Evolutionary conservation across 352 stramenopile genomes (phyloP).

Genomic region (Aphanomyces stellatus): DNA sequence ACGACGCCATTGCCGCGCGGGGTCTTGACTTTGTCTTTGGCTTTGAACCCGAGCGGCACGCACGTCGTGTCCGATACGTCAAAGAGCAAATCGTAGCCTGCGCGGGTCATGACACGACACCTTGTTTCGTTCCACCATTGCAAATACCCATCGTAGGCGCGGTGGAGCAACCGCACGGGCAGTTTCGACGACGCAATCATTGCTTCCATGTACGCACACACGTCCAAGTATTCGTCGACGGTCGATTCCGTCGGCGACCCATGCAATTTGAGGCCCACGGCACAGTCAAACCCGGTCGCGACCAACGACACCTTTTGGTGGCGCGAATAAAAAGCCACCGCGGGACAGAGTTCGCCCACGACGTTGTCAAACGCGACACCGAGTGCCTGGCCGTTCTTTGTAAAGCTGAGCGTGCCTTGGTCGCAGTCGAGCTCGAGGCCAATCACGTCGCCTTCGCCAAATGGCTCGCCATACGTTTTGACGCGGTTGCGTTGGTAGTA

Average conservation of each 20-base stretch:
- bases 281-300: slow-evolving; percentile 14
- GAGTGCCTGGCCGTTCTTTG: slow-evolving; percentile 81
- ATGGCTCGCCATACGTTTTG: slow-evolving; percentile 80
- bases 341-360: slow-evolving; percentile 82
- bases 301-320: slow-evolving; percentile 72
- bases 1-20: slow-evolving; percentile 63
- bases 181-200: slow-evolving; percentile 30
- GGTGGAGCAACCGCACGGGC: slow-evolving; percentile 23
- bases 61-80: slow-evolving; percentile 38
- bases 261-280: slow-evolving; percentile 7
- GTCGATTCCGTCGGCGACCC: slow-evolving; percentile 23
- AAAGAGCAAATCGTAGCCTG: slow-evolving; percentile 58
- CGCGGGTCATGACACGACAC: slow-evolving; percentile 49
- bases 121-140: slow-evolving; percentile 42
- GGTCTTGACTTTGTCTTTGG: slow-evolving; percentile 55
- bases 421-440: slow-evolving; percentile 80
- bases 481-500: slow-evolving; percentile 96
- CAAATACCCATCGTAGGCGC: slow-evolving; percentile 43
- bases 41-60: slow-evolving; percentile 36
- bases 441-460: slow-evolving; percentile 81
- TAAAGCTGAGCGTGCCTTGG: slow-evolving; percentile 73
- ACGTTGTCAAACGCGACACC: slow-evolving; percentile 90
- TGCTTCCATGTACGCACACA: slow-evolving; percentile 48
- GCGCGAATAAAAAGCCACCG: slow-evolving; percentile 89
- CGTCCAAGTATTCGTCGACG: slow-evolving; percentile 47